Evolutionary conservation across 352 stramenopile genomes (phyloP).

Genomic region (Chrysophaeum taylorii): DNA sequence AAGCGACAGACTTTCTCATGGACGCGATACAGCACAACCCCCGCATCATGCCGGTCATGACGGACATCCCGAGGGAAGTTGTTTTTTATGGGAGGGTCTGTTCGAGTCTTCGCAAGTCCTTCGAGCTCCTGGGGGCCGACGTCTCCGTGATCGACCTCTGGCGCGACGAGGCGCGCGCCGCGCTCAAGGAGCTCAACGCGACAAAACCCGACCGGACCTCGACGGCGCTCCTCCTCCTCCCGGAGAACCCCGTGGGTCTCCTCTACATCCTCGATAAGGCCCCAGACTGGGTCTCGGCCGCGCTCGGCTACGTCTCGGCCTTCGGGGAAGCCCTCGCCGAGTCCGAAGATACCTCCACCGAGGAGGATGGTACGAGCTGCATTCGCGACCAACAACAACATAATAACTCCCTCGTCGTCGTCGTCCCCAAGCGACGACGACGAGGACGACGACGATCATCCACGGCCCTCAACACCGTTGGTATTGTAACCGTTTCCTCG

Average conservation of each 20-base stretch:
- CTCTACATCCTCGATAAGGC: background rate
- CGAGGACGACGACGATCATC: too few species aligned
- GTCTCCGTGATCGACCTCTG: background rate
- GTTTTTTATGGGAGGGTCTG: constrained; percentile 6
- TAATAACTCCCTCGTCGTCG: too few species aligned
- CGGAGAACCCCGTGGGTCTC: background rate
- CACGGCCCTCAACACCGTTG: too few species aligned
- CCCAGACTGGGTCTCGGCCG: too few species aligned
- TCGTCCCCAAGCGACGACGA: too few species aligned
- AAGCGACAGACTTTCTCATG: background rate
- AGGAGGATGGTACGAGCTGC: too few species aligned
- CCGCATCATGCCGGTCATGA: background rate
- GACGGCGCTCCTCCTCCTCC: background rate
- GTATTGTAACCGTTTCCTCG: too few species aligned
- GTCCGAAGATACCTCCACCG: too few species aligned
- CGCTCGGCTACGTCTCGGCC: too few species aligned
- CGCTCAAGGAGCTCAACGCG: background rate
- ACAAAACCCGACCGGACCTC: background rate
- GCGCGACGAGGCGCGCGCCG: background rate
- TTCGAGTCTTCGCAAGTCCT: background rate
- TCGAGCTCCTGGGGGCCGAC: background rate
- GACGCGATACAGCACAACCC: constrained; percentile 7
- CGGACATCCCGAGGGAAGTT: background rate
- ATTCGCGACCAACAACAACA: too few species aligned
- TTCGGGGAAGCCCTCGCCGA: too few species aligned